phyloP scores from a whole-genome alignment of 768 basidiomycete genomes.

The Fomitopsis pulvina region DNA sequence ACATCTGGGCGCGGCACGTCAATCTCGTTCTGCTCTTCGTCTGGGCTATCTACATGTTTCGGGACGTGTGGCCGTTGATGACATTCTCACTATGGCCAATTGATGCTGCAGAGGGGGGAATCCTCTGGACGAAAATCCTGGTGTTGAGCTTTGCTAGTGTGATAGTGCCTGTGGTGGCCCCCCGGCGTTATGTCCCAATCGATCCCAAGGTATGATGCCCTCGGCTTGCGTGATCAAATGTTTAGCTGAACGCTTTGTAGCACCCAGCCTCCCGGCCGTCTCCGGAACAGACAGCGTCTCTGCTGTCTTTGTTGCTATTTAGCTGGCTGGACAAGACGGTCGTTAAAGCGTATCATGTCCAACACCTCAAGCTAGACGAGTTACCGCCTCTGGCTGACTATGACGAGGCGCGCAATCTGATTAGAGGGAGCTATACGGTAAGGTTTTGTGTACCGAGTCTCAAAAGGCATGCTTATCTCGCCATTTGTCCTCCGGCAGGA shows the following conservation, averaged over 20 bases:
- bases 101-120: constrained; percentile 38
- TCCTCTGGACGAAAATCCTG: constrained; percentile 47
- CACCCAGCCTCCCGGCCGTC: constrained; percentile 18
- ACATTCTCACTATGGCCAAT: constrained; percentile 41
- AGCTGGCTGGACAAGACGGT: constrained; percentile 32
- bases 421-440: constrained; percentile 5
- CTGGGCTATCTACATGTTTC: constrained; percentile 44
- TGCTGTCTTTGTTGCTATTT: constrained; percentile 31
- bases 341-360: constrained; percentile 18
- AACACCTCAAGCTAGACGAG: constrained; percentile 22
- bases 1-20: constrained; percentile 29
- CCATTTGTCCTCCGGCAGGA: constrained; percentile 10
- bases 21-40: constrained; percentile 38
- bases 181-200: constrained; percentile 47
- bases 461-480: constrained; percentile 24
- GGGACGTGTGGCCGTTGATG: constrained; percentile 50
- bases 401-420: constrained; percentile 30
- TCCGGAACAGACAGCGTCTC: constrained; percentile 39
- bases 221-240: neutral
- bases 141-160: constrained; percentile 37
- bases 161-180: constrained; percentile 46
- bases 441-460: constrained; percentile 40
- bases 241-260: constrained; percentile 15
- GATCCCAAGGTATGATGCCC: constrained; percentile 35
- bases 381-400: constrained; percentile 26